A percentile compares a stretch with the other conserved stretches of the same genome.
These are phyloP conservation scores for Chaetomium fimeti DNA, from an alignment of 495 filamentous ascomycete species.

Conservation along the genomic window DNA sequence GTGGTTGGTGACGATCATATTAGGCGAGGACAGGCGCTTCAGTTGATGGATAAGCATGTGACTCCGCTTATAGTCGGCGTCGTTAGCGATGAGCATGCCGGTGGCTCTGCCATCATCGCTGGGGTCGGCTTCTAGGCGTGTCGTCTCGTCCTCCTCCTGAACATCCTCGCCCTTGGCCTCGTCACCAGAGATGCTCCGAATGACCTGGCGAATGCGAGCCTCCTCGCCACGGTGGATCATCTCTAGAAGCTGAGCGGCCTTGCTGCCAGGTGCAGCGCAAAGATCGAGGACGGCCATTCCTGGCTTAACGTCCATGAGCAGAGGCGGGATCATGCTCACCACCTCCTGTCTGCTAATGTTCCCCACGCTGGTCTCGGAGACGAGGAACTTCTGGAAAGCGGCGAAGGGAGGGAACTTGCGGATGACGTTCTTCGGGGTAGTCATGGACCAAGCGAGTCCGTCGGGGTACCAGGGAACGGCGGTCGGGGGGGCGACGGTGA, in stretches of 20 bases:
- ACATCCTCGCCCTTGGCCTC: constrained; percentile 52
- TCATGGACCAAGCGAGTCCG: constrained; percentile 91
- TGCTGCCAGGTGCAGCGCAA: constrained; percentile 95
- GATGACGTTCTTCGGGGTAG: constrained; percentile 88
- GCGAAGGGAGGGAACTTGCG: constrained; percentile 89
- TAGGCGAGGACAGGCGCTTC: constrained; percentile 93
- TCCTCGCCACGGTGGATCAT: constrained; percentile 92
- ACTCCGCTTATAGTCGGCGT: constrained; percentile 88
- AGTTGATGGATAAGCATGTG: constrained; percentile 98
- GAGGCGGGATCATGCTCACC: constrained; percentile 97
- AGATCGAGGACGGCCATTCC: constrained; percentile 92
- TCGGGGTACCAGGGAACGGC: constrained; percentile 90
- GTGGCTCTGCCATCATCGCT: constrained; percentile 82
- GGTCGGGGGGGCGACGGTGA: constrained; percentile 73
- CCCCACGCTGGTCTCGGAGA: constrained; percentile 92
- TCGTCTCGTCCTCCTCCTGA: constrained; percentile 44
- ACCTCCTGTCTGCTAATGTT: constrained; percentile 97
- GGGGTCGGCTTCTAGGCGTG: constrained; percentile 55
- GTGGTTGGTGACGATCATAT: constrained; percentile 95
- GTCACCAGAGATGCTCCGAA: constrained; percentile 53
- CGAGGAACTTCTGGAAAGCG: constrained; percentile 96
- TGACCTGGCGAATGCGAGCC: constrained; percentile 63
- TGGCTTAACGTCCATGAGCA: constrained; percentile 84
- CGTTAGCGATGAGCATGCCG: constrained; percentile 90
- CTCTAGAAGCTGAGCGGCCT: constrained; percentile 92